Conservation (phyloP, 768 basidiomycete genomes). For the Tylopilus balloui region DNA sequence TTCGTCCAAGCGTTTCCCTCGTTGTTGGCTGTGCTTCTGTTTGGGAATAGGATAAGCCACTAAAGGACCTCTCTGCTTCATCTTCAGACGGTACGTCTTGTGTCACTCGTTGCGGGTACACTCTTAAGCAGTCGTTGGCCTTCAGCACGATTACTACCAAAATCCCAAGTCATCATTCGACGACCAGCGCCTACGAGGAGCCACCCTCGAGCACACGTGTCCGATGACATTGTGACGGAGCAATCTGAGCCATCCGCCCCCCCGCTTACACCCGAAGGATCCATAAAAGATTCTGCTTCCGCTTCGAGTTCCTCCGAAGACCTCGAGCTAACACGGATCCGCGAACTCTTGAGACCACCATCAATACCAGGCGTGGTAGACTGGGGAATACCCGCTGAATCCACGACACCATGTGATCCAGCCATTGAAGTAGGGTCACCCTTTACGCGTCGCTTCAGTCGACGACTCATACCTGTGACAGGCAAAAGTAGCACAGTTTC, state of each 20-base stretch:
- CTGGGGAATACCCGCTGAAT: slow-evolving; percentile 72
- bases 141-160: slow-evolving; percentile 40
- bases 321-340: slow-evolving; percentile 52
- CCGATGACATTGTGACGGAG: slow-evolving; percentile 39
- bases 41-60: slow-evolving; percentile 60
- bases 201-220: slow-evolving; percentile 47
- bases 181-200: slow-evolving; percentile 44
- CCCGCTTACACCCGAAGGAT: slow-evolving; percentile 15
- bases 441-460: not conserved
- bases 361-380: slow-evolving; percentile 59
- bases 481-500: slow-evolving; percentile 81
- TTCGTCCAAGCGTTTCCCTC: slow-evolving; percentile 53
- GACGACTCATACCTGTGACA: slow-evolving; percentile 28
- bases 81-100: slow-evolving; percentile 28
- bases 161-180: slow-evolving; percentile 60
- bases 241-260: slow-evolving; percentile 1
- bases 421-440: slow-evolving; percentile 48
- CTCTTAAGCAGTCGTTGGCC: not conserved
- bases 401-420: slow-evolving; percentile 54
- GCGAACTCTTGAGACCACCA: slow-evolving; percentile 56
- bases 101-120: not conserved
- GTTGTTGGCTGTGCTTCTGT: slow-evolving; percentile 57
- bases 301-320: slow-evolving; percentile 20
- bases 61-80: slow-evolving; percentile 32
- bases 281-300: slow-evolving; percentile 10